Percentiles rank a stretch among this genome's conserved stretches.
These are phyloP conservation scores for Elaeis guineensis DNA, from an alignment of 176 grass and related monocot species.

Conservation along the genomic window DNA sequence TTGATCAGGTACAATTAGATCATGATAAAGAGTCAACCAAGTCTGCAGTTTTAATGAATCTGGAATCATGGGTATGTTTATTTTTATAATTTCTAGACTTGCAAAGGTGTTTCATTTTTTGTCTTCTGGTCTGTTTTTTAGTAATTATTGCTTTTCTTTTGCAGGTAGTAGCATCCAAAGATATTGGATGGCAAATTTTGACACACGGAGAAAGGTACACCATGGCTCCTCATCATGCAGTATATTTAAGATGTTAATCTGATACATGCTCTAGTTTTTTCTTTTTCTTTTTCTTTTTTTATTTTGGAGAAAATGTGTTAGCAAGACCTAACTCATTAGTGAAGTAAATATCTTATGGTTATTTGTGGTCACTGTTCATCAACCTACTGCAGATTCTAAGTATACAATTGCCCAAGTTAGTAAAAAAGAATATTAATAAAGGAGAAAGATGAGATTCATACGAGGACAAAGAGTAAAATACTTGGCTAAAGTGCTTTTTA, in stretches of 20 bases:
- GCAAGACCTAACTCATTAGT: too few relatives aligned
- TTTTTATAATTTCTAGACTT: slow-evolving; percentile 3
- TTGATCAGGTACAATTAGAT: slow-evolving; percentile 76
- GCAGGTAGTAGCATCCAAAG: slow-evolving; percentile 57
- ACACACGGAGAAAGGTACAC: slow-evolving; percentile 85
- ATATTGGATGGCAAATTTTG: slow-evolving; percentile 75
- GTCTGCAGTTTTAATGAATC: slow-evolving; percentile 53
- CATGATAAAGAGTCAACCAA: slow-evolving; percentile 78
- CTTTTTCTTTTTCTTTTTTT: too few relatives aligned
- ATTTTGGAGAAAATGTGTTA: too few relatives aligned
- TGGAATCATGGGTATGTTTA: slow-evolving; percentile 67
- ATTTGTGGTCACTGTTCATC: too few relatives aligned
- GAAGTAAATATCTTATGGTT: too few relatives aligned
- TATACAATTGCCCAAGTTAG: too few relatives aligned
- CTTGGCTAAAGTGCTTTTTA: too few relatives aligned
- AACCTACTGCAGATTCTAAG: too few relatives aligned
- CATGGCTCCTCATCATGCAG: neutral
- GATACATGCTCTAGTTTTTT: neutral
- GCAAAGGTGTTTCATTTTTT: slow-evolving; percentile 1
- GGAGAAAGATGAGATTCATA: too few relatives aligned
- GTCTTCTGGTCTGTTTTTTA: neutral
- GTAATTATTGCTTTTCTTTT: slow-evolving; percentile 5
- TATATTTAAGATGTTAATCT: neutral
- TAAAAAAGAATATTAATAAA: too few relatives aligned
- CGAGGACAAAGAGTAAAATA: too few relatives aligned